These are phyloP conservation scores for Phytophthora cactorum DNA, from an alignment of 352 stramenopile species.

Conservation along the genomic window DNA sequence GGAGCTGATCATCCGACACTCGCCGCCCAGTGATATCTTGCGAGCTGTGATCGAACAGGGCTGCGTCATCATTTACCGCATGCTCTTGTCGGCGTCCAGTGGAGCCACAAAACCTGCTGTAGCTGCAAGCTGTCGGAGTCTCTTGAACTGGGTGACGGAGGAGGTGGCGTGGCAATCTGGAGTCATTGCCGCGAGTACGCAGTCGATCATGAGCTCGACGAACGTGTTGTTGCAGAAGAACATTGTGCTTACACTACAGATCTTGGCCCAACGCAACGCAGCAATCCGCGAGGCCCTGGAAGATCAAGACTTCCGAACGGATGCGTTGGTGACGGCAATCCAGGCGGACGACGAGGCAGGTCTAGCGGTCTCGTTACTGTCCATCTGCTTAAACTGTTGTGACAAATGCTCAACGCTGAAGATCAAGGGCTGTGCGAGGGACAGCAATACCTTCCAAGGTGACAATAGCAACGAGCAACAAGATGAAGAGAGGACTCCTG, in stretches of 20 bases:
- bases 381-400: conserved; percentile 25
- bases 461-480: conserved; percentile 9
- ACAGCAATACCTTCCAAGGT: conserved; percentile 5
- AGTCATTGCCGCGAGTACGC: conserved; percentile 31
- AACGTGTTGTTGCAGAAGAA: conserved; percentile 54
- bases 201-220: conserved; percentile 40
- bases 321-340: conserved; percentile 34
- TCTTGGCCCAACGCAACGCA: conserved; percentile 39
- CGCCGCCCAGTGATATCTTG: conserved; percentile 38
- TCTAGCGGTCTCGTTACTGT: conserved; percentile 36
- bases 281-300: conserved; percentile 25
- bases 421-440: conserved; percentile 26
- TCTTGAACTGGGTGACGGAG: conserved; percentile 37
- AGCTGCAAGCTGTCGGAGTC: conserved; percentile 22
- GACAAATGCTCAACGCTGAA: conserved; percentile 52
- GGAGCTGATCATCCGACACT: conserved; percentile 23
- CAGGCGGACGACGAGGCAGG: conserved; percentile 20
- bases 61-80: conserved; percentile 46
- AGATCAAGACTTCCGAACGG: conserved; percentile 27
- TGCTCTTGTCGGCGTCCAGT: conserved; percentile 13
- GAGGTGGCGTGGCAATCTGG: conserved; percentile 36
- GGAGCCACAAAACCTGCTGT: conserved; percentile 19
- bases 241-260: conserved; percentile 45
- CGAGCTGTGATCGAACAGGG: conserved; percentile 56
- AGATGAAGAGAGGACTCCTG: conserved; percentile 2